Conservation (phyloP, 768 basidiomycete genomes). For the Hygrophoropsis aurantiaca region DNA sequence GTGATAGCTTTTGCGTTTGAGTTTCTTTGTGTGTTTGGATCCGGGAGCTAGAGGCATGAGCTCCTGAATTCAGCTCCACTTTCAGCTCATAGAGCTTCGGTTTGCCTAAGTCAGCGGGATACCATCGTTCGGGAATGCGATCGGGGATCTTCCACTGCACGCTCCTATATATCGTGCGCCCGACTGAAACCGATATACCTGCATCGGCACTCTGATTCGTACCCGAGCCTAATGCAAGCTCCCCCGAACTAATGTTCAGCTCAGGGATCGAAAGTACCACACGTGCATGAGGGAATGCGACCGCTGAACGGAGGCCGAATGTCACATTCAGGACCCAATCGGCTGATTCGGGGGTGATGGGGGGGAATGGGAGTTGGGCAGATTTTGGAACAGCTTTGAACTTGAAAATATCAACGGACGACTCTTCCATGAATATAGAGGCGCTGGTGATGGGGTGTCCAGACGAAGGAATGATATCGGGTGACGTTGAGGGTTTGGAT, state of each 20-base stretch:
- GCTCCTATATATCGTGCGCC: slow-evolving; percentile 38
- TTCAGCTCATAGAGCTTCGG: slow-evolving; percentile 56
- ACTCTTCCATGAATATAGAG: slow-evolving; percentile 49
- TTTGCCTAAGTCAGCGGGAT: slow-evolving; percentile 53
- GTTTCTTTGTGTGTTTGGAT: too few relatives aligned
- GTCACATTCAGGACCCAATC: slow-evolving; percentile 61
- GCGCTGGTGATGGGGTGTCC: slow-evolving; percentile 22
- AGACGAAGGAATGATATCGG: slow-evolving; percentile 13
- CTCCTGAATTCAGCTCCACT: slow-evolving; percentile 34
- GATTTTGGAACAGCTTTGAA: too few relatives aligned
- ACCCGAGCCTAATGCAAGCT: slow-evolving; percentile 19
- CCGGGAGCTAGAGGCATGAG: too few relatives aligned
- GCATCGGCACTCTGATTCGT: too few relatives aligned
- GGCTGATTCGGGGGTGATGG: slow-evolving; percentile 42
- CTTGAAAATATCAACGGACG: slow-evolving; percentile 56
- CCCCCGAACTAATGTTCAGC: slow-evolving; percentile 38
- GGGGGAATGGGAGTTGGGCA: slow-evolving; percentile 43
- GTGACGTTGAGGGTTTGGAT: too few relatives aligned
- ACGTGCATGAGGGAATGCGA: slow-evolving; percentile 29
- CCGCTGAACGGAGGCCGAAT: slow-evolving; percentile 46
- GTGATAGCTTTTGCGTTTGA: slow-evolving; percentile 32
- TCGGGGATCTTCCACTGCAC: slow-evolving; percentile 48
- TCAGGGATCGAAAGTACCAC: slow-evolving; percentile 48
- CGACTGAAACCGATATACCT: slow-evolving; percentile 19
- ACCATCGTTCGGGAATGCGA: slow-evolving; percentile 50